A percentile compares a stretch with the other conserved stretches of the same genome.
These are phyloP conservation scores for Rutstroemia sp. DNA, from an alignment of 2,329 filamentous ascomycete species.

Conservation along the genomic window DNA sequence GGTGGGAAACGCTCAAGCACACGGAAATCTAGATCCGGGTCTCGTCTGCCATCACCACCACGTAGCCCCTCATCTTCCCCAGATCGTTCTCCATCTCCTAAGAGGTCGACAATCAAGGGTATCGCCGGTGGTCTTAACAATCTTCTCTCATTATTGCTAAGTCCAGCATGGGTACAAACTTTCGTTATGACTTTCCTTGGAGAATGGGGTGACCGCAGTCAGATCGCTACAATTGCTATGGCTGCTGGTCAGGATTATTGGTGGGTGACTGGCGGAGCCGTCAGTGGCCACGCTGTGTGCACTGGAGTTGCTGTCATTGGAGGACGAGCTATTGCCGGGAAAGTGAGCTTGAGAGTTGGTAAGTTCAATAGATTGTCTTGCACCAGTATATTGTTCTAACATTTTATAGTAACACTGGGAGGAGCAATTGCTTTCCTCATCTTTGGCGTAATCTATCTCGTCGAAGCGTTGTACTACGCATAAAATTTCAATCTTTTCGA, in stretches of 20 bases:
- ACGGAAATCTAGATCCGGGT: conserved; percentile 65
- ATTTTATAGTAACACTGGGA: conserved; percentile 72
- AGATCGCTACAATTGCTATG: conserved; percentile 99
- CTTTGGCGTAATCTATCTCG: conserved; percentile 86
- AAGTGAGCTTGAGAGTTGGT: conserved; percentile 94
- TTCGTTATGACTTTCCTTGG: conserved; percentile 99
- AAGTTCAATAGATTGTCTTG: conserved; percentile 38
- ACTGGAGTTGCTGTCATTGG: conserved; percentile 88
- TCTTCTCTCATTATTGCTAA: conserved; percentile 78
- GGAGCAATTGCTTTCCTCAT: conserved; percentile 84
- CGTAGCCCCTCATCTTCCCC: conserved; percentile 75
- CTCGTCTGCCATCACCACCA: conserved; percentile 71
- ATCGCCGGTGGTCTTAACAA: conserved; percentile 67
- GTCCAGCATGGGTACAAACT: conserved; percentile 96
- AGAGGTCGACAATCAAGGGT: conserved; percentile 36
- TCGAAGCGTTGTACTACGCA: conserved; percentile 64
- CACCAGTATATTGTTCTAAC: conserved; percentile 15
- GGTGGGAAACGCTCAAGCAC: conserved; percentile 45
- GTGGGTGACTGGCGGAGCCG: conserved; percentile 91
- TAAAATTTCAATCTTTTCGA: conserved; percentile 9
- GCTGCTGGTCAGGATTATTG: conserved; percentile 97
- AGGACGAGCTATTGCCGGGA: conserved; percentile 84
- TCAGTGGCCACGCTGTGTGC: conserved; percentile 80
- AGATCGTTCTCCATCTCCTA: conserved; percentile 39
- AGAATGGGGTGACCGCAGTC: conserved; percentile 95